Conservation (phyloP, 2,329 filamentous ascomycete genomes). For the Pseudogymnoascus sp. region DNA sequence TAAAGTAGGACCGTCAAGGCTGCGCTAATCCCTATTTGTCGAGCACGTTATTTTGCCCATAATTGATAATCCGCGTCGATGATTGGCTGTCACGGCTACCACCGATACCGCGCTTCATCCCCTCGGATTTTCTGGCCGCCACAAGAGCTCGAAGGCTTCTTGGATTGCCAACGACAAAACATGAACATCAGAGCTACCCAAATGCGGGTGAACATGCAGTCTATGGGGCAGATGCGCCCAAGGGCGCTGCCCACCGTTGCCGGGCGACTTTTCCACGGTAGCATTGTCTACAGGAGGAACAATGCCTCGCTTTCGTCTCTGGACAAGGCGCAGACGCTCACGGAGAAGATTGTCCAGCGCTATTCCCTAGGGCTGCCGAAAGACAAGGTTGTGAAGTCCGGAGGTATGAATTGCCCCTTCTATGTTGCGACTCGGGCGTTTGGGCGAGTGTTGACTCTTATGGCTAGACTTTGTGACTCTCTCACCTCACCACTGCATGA, state of each 20-base stretch:
- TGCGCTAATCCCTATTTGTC: not conserved
- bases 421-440: not conserved
- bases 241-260: not conserved
- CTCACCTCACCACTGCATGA: conserved; percentile 67
- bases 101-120: not conserved
- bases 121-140: conserved; percentile 1
- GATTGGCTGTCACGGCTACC: not conserved
- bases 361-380: conserved; percentile 67
- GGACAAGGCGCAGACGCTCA: conserved; percentile 62
- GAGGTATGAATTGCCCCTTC: conserved; percentile 28
- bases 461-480: conserved; percentile 72
- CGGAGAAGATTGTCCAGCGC: conserved; percentile 84
- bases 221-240: not conserved
- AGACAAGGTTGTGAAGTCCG: conserved; percentile 66
- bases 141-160: not conserved
- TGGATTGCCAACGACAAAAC: not conserved
- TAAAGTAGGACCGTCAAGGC: not conserved
- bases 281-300: conserved; percentile 3
- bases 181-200: not conserved
- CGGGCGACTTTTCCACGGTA: not conserved
- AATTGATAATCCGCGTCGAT: not conserved
- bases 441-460: not conserved
- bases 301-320: conserved; percentile 10
- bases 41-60: conserved; percentile 3
- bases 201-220: conserved; percentile 6